Conservation (phyloP, 148 eudicot genomes). For the Heliamphora exappendiculata region DNA sequence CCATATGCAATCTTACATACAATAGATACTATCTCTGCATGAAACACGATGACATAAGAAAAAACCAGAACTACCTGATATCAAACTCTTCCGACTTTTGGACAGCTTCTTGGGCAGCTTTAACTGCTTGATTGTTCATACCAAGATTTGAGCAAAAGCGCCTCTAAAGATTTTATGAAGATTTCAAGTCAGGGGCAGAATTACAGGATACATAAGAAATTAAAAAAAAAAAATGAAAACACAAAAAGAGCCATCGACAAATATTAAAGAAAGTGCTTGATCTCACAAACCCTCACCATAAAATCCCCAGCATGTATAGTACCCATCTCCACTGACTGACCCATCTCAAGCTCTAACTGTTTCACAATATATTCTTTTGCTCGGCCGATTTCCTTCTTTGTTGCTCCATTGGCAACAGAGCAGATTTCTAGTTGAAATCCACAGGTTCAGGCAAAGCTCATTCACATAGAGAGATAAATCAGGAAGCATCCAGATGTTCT, state of each 20-base stretch:
- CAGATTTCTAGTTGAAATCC: constrained; percentile 78
- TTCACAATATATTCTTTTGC: constrained; percentile 87
- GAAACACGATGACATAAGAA: neutral
- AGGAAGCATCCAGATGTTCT: constrained; percentile 28
- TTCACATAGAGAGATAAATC: constrained; percentile 32
- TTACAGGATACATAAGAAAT: neutral
- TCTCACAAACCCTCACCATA: constrained; percentile 43
- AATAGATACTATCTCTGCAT: neutral
- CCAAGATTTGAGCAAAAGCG: constrained; percentile 77
- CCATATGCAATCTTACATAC: no score
- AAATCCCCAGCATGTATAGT: constrained; percentile 90
- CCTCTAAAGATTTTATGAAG: constrained; percentile 32
- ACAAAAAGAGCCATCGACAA: neutral
- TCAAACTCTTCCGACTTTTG: constrained; percentile 52
- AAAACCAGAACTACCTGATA: constrained; percentile 34
- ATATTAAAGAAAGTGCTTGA: neutral
- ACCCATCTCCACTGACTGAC: constrained; percentile 81
- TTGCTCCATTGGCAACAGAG: constrained; percentile 93
- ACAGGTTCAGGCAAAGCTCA: constrained; percentile 40
- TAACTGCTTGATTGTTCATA: constrained; percentile 61
- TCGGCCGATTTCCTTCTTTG: constrained; percentile 93
- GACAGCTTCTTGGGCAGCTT: constrained; percentile 73
- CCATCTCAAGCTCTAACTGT: constrained; percentile 83
- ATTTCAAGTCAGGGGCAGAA: constrained; percentile 6
- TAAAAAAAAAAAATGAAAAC: neutral